Evolutionary conservation across 768 basidiomycete species (phyloP).

Genomic region (Panaeolus cyanescens): DNA sequence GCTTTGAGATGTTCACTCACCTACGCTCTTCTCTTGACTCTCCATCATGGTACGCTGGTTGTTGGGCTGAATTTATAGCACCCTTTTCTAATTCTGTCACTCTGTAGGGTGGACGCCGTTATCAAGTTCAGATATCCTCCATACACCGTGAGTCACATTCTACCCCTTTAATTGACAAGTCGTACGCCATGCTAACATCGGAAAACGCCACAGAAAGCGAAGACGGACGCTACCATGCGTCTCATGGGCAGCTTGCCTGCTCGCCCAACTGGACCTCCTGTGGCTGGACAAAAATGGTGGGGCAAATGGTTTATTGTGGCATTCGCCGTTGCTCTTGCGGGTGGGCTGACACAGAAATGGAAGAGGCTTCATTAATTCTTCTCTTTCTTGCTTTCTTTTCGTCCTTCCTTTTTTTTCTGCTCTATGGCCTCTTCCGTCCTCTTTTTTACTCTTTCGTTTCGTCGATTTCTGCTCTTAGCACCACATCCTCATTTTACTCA

Average conservation of each 20-base stretch:
- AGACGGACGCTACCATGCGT: slow-evolving; percentile 21
- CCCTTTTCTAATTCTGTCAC: background rate
- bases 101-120: slow-evolving; percentile 48
- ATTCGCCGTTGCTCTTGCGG: slow-evolving; percentile 42
- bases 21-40: slow-evolving; percentile 60
- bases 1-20: slow-evolving; percentile 82
- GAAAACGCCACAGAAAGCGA: slow-evolving; percentile 31
- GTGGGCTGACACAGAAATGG: slow-evolving; percentile 16
- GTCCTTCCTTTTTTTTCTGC: background rate
- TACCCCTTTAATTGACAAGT: background rate
- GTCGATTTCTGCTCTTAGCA: background rate
- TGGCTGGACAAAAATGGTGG: slow-evolving; percentile 31
- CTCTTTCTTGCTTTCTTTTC: background rate
- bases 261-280: slow-evolving; percentile 45
- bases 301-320: slow-evolving; percentile 52
- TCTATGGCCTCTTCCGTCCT: background rate
- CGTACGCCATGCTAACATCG: background rate
- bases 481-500: too few species aligned
- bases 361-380: background rate
- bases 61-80: background rate
- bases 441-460: background rate
- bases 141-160: slow-evolving; percentile 40
- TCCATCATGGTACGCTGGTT: slow-evolving; percentile 50
- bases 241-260: slow-evolving; percentile 40
- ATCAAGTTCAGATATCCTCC: slow-evolving; percentile 63